These are phyloP conservation scores for Phytophthora sp. DNA, from an alignment of 352 stramenopile species.

Conservation along the genomic window DNA sequence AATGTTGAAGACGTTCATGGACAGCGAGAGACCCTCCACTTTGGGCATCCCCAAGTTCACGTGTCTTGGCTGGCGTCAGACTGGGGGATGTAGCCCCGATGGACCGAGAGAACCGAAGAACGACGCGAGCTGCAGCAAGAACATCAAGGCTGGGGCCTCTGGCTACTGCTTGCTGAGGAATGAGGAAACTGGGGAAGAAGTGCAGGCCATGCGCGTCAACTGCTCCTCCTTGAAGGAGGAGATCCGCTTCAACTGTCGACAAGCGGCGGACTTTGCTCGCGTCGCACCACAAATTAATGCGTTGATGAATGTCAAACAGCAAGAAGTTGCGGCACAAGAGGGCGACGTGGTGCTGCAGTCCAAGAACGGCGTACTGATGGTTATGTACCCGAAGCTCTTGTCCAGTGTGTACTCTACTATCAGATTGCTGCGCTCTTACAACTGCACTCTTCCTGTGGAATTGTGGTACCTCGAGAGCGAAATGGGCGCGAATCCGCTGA, in stretches of 20 bases:
- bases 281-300: conserved; percentile 30
- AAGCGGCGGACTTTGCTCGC: conserved; percentile 47
- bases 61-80: conserved; percentile 30
- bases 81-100: conserved; percentile 27
- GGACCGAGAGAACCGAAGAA: conserved; percentile 20
- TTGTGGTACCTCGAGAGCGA: conserved; percentile 53
- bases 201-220: conserved; percentile 37
- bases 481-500: conserved; percentile 22
- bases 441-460: conserved; percentile 51
- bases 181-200: conserved; percentile 24
- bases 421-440: conserved; percentile 36
- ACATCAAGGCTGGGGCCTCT: conserved; percentile 26
- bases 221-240: conserved; percentile 36
- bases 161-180: conserved; percentile 31
- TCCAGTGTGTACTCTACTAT: conserved; percentile 44
- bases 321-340: not conserved
- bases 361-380: conserved; percentile 48
- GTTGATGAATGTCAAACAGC: conserved; percentile 5
- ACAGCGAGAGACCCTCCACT: conserved; percentile 16
- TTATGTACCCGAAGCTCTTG: conserved; percentile 54
- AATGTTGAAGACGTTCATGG: conserved; percentile 19
- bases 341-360: not conserved
- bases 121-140: conserved; percentile 19
- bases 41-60: conserved; percentile 12
- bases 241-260: conserved; percentile 44